A percentile compares a stretch with the other conserved stretches of the same genome.
These are phyloP conservation scores for Leonotis leonurus DNA, from an alignment of 257 asterid genomes.

Conservation along the genomic window DNA sequence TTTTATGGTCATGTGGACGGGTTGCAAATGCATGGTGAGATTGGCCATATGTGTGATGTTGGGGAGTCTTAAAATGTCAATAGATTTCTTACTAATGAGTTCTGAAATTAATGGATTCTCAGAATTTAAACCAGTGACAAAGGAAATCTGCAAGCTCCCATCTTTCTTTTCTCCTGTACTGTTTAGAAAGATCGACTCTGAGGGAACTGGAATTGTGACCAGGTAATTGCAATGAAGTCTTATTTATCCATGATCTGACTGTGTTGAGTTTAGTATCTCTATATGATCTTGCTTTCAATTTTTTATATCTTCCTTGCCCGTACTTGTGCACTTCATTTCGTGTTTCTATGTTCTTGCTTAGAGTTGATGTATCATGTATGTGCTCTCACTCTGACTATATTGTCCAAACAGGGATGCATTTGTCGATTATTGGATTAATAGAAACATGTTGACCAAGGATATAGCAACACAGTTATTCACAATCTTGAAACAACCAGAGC, in stretches of 20 bases:
- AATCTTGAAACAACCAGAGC: slow-evolving; percentile 83
- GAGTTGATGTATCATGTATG: not conserved
- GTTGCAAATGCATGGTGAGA: slow-evolving; percentile 82
- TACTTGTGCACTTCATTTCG: not conserved
- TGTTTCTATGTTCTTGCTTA: slow-evolving; percentile 15
- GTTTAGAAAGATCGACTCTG: slow-evolving; percentile 77
- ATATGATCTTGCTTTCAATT: not conserved
- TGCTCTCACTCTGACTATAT: slow-evolving; percentile 11
- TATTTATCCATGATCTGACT: not conserved
- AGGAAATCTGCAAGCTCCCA: slow-evolving; percentile 98
- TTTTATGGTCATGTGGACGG: slow-evolving; percentile 91
- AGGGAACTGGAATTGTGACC: slow-evolving; percentile 63
- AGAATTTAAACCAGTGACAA: slow-evolving; percentile 90
- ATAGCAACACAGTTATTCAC: slow-evolving; percentile 65
- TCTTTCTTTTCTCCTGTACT: slow-evolving; percentile 85
- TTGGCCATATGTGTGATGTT: slow-evolving; percentile 13
- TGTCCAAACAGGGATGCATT: slow-evolving; percentile 74
- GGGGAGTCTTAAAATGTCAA: slow-evolving; percentile 8
- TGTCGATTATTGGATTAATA: slow-evolving; percentile 80
- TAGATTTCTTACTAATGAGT: slow-evolving; percentile 10
- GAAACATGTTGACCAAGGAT: slow-evolving; percentile 87
- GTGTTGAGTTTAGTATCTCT: not conserved
- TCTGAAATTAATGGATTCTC: slow-evolving; percentile 24
- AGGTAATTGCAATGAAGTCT: slow-evolving; percentile 37
- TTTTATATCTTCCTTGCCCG: not conserved